These are phyloP conservation scores for Penium margaritaceum DNA, from an alignment of 139 green algal genomes.

Conservation along the genomic window DNA sequence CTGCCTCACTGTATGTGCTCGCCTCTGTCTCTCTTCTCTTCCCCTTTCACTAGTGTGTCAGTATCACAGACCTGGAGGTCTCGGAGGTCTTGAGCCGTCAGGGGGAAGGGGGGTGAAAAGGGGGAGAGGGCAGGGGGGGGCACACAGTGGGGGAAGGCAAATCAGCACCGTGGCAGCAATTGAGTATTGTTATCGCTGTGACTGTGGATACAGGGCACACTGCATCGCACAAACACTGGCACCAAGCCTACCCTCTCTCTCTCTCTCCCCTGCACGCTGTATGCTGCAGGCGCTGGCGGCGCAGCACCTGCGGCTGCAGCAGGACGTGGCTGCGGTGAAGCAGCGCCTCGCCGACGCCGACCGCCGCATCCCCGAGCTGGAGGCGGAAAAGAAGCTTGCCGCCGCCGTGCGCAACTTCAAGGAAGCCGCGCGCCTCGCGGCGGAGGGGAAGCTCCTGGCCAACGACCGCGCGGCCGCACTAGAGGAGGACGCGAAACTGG, in stretches of 20 bases:
- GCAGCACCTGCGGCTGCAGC: background rate
- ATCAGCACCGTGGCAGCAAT: too few species aligned
- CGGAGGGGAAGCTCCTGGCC: constrained; percentile 18
- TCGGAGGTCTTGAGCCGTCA: too few species aligned
- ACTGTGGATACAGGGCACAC: too few species aligned
- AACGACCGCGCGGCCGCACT: background rate
- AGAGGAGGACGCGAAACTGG: background rate
- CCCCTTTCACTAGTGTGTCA: too few species aligned
- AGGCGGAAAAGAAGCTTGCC: constrained; percentile 17
- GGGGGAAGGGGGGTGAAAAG: too few species aligned
- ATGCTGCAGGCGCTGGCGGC: constrained; percentile 5
- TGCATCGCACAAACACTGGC: background rate
- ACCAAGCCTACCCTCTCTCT: background rate
- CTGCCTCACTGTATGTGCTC: too few species aligned
- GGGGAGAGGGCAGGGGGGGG: too few species aligned
- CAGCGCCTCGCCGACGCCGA: background rate
- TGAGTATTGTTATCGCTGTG: too few species aligned
- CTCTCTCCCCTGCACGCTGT: background rate
- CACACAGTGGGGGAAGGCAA: too few species aligned
- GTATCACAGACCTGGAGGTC: too few species aligned
- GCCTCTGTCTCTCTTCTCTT: too few species aligned
- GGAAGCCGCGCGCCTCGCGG: constrained; percentile 20
- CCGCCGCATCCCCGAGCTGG: constrained; percentile 18
- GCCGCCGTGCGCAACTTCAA: constrained; percentile 26
- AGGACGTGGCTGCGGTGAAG: constrained; percentile 14